Conservation (phyloP, 805 yeast genomes). For the Clavispora fructus region DNA sequence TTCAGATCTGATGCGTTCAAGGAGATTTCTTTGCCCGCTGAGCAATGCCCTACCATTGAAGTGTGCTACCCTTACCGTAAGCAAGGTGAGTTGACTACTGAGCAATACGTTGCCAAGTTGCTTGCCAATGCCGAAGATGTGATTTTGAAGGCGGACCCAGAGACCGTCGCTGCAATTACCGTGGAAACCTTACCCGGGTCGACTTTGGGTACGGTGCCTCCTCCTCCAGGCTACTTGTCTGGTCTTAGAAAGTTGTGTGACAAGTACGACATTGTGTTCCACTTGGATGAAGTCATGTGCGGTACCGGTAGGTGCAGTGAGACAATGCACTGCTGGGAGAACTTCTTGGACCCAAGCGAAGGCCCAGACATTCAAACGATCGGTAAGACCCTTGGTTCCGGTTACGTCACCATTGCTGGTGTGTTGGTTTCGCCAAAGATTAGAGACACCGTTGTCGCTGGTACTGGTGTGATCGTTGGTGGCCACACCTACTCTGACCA, state of each 20-base stretch:
- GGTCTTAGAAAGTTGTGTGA: slow-evolving; percentile 39
- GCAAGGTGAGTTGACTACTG: slow-evolving; percentile 18
- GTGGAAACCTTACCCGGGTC: slow-evolving; percentile 27
- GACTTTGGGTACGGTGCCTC: slow-evolving; percentile 23
- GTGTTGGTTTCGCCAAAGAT: slow-evolving; percentile 25
- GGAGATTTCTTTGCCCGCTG: slow-evolving; percentile 17
- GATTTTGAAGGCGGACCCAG: slow-evolving; percentile 22
- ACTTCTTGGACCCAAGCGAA: slow-evolving; percentile 18
- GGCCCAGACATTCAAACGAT: slow-evolving; percentile 30
- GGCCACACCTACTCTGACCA: slow-evolving; percentile 23
- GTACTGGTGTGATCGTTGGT: slow-evolving; percentile 18
- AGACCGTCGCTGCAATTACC: slow-evolving; percentile 22
- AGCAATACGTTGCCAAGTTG: slow-evolving; percentile 18
- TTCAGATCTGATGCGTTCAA: slow-evolving; percentile 16
- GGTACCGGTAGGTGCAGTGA: slow-evolving; percentile 43
- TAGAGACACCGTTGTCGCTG: slow-evolving; percentile 15
- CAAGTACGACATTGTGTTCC: slow-evolving; percentile 44
- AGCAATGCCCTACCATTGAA: slow-evolving; percentile 17
- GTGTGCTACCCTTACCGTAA: slow-evolving; percentile 27
- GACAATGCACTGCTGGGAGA: slow-evolving; percentile 27
- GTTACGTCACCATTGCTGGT: slow-evolving; percentile 28
- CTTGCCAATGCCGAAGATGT: slow-evolving; percentile 19
- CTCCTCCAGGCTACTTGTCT: slow-evolving; percentile 22
- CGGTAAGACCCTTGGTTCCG: slow-evolving; percentile 29
- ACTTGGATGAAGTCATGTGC: slow-evolving; percentile 52